A percentile compares a stretch with the other conserved stretches of the same genome.
Evolutionary conservation across 2,329 filamentous ascomycete genomes (phyloP).

Genomic region (Orbilia blumenaviensis): DNA sequence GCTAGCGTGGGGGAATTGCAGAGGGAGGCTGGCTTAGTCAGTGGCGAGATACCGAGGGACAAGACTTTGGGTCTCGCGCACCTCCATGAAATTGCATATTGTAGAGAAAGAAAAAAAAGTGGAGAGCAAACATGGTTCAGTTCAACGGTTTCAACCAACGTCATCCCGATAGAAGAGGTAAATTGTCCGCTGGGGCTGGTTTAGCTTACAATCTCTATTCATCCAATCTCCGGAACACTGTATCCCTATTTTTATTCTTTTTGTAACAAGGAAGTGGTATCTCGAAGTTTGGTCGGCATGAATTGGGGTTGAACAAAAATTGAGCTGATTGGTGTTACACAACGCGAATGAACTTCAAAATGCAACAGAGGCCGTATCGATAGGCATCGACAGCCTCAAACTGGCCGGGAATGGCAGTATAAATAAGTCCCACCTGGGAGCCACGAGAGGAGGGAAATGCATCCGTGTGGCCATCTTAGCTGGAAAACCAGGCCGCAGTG

Average conservation of each 20-base stretch:
- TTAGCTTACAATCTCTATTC: neutral
- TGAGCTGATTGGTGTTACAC: conserved; percentile 1
- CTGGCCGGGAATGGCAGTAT: neutral
- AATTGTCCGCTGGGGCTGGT: neutral
- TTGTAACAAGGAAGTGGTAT: neutral
- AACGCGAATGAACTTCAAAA: conserved; percentile 25
- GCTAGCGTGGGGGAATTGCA: conserved; percentile 28
- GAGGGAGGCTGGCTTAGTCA: conserved; percentile 1
- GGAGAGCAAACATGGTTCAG: neutral
- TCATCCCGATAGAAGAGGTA: neutral
- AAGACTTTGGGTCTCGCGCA: conserved; percentile 17
- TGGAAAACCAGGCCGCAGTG: neutral
- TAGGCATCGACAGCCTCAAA: neutral
- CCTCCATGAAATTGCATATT: conserved; percentile 17
- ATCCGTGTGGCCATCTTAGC: neutral
- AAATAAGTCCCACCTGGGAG: conserved; percentile 19
- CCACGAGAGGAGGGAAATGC: neutral
- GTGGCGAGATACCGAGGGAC: conserved; percentile 31
- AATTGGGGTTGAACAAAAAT: neutral
- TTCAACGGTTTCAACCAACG: neutral
- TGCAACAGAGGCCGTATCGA: conserved; percentile 12
- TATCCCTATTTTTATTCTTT: neutral
- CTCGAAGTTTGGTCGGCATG: neutral
- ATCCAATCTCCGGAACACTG: neutral
- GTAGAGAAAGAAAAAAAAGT: no score